These are phyloP conservation scores for Smallanthus sonchifolius DNA, from an alignment of 129 eudicot species.

Conservation along the genomic window DNA sequence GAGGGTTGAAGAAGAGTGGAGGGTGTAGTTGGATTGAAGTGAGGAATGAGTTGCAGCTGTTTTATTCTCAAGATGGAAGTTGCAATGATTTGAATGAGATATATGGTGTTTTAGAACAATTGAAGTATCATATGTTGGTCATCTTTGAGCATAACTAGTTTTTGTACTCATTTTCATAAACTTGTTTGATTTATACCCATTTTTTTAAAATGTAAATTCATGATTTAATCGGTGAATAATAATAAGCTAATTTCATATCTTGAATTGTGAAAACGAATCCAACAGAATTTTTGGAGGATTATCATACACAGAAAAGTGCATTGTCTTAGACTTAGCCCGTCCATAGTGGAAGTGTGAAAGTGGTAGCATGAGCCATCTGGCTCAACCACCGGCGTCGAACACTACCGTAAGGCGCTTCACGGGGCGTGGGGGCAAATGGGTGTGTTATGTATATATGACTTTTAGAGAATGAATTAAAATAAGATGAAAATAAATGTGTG, in stretches of 20 bases:
- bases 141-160: slow-evolving; percentile 7
- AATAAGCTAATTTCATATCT: background rate
- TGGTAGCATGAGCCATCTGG: too few relatives aligned
- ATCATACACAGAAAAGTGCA: too few relatives aligned
- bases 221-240: background rate
- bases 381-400: too few relatives aligned
- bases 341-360: too few relatives aligned
- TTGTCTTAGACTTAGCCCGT: too few relatives aligned
- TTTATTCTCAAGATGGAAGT: slow-evolving; percentile 63
- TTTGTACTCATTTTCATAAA: background rate
- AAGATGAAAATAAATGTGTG: too few relatives aligned
- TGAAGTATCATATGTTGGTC: slow-evolving; percentile 45
- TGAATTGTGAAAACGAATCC: background rate
- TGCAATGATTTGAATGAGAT: slow-evolving; percentile 39
- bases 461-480: too few relatives aligned
- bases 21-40: slow-evolving; percentile 84
- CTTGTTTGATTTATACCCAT: background rate
- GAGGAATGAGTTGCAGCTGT: slow-evolving; percentile 42
- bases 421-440: too few relatives aligned
- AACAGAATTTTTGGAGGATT: too few relatives aligned
- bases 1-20: slow-evolving; percentile 55
- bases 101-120: slow-evolving; percentile 38
- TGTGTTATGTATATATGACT: too few relatives aligned
- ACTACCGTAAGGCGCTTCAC: too few relatives aligned
- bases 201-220: background rate